A percentile compares a stretch with the other conserved stretches of the same genome.
phyloP scores from a whole-genome alignment of 1,284 basidiomycete species.

The Tilletia walkeri region DNA sequence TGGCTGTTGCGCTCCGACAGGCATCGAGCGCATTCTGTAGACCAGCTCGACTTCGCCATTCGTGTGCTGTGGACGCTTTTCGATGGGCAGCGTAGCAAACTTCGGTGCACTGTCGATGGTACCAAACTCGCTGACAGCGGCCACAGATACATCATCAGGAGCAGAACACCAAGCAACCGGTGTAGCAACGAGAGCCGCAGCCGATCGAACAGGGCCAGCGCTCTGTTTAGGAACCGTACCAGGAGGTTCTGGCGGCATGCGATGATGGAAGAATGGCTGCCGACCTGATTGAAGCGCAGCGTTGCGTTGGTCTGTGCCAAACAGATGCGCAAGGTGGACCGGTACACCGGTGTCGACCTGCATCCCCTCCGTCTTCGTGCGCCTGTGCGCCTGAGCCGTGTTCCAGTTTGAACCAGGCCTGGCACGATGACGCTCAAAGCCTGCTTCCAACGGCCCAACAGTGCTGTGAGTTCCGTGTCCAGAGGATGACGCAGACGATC shows the following conservation, averaged over 20 bases:
- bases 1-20: background rate
- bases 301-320: background rate
- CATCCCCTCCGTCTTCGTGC: background rate
- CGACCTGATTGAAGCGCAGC: background rate
- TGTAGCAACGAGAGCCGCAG: slow-evolving; percentile 2
- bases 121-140: background rate
- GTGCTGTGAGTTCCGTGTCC: slow-evolving; percentile 4
- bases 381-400: background rate
- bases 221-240: background rate
- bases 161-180: slow-evolving; percentile 7
- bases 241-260: slow-evolving; percentile 22
- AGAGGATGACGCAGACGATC: background rate
- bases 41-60: slow-evolving; percentile 1
- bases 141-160: background rate
- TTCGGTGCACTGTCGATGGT: background rate
- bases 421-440: slow-evolving; percentile 12
- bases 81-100: slow-evolving; percentile 13
- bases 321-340: background rate
- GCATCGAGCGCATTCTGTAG: slow-evolving; percentile 9
- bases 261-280: slow-evolving; percentile 24
- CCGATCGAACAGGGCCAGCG: background rate
- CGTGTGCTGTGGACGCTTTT: background rate
- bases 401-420: no score
- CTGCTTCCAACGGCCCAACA: slow-evolving; percentile 5
- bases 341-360: background rate